Evolutionary conservation across 768 basidiomycete species (phyloP).

Genomic region (Cytidiella melzeri): DNA sequence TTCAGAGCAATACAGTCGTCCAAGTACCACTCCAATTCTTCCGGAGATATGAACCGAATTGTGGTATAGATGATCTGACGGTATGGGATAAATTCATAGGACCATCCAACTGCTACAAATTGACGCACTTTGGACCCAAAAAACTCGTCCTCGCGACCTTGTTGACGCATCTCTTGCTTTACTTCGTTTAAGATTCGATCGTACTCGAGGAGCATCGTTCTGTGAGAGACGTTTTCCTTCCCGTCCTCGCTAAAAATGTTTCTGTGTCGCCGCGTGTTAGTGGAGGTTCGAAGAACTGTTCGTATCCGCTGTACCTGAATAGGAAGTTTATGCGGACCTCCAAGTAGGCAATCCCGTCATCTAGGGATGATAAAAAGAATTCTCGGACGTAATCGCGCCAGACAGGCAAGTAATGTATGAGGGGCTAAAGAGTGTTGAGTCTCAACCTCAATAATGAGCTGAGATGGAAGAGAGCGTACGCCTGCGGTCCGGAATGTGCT

Average conservation of each 20-base stretch:
- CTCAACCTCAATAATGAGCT: background rate
- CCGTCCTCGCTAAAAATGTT: conserved; percentile 52
- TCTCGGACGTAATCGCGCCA: conserved; percentile 54
- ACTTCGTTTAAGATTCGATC: conserved; percentile 46
- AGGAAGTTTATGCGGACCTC: conserved; percentile 67
- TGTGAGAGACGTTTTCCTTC: conserved; percentile 48
- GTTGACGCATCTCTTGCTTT: conserved; percentile 40
- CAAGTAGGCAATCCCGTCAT: conserved; percentile 67
- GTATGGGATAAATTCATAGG: background rate
- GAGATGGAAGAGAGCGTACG: conserved; percentile 31
- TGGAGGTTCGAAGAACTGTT: background rate
- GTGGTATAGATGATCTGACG: conserved; percentile 72
- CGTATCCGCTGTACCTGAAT: conserved; percentile 43
- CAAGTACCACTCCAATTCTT: conserved; percentile 58
- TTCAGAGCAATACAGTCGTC: conserved; percentile 73
- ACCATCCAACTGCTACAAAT: conserved; percentile 5
- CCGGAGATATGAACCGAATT: conserved; percentile 45
- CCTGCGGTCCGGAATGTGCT: conserved; percentile 44
- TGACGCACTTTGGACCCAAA: conserved; percentile 53
- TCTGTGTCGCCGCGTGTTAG: background rate
- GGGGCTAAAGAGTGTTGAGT: conserved; percentile 21
- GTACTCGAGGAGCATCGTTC: conserved; percentile 52
- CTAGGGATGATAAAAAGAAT: conserved; percentile 56
- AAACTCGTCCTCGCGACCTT: conserved; percentile 56
- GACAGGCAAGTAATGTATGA: conserved; percentile 48